Conservation (phyloP, 108 stramenopile species). For the Craspedostauros australis region DNA sequence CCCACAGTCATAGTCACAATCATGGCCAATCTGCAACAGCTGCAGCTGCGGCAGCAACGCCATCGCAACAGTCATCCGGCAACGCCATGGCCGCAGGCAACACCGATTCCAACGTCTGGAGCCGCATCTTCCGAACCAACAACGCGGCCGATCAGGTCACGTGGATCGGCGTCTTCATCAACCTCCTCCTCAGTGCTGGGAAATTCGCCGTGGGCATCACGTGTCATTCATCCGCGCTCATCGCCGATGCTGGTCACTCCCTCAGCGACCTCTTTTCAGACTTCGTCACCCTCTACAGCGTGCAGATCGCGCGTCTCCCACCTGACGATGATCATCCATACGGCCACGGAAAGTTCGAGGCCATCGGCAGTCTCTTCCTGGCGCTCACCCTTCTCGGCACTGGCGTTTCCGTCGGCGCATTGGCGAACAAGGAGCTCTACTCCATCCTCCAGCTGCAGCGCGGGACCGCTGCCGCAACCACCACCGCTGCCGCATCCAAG, state of each 20-base stretch:
- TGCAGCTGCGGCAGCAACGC: constrained; percentile 2
- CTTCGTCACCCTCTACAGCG: constrained; percentile 91
- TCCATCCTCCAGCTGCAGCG: constrained; percentile 30
- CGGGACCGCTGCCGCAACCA: constrained; percentile 7
- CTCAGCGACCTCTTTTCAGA: constrained; percentile 87
- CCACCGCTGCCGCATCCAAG: constrained; percentile 35
- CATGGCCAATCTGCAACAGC: constrained; percentile 3
- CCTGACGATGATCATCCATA: constrained; percentile 93
- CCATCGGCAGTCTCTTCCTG: constrained; percentile 88
- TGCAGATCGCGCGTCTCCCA: constrained; percentile 77
- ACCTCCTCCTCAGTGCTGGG: constrained; percentile 65
- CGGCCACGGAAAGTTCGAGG: constrained; percentile 96
- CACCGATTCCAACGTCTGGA: constrained; percentile 2
- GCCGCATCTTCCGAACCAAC: constrained; percentile 45
- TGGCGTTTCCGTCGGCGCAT: constrained; percentile 76
- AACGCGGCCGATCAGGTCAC: constrained; percentile 83
- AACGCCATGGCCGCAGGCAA: constrained; percentile 1
- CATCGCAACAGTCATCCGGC: constrained; percentile 12
- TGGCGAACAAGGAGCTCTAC: constrained; percentile 58
- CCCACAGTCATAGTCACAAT: no score
- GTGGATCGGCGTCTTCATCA: constrained; percentile 75
- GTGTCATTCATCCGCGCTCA: constrained; percentile 79
- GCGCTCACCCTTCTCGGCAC: constrained; percentile 85
- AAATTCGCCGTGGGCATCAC: constrained; percentile 76
- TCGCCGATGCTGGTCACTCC: constrained; percentile 96